Conservation (phyloP, 1,284 basidiomycete species). For the Apiotrichum akiyoshidainum region DNA sequence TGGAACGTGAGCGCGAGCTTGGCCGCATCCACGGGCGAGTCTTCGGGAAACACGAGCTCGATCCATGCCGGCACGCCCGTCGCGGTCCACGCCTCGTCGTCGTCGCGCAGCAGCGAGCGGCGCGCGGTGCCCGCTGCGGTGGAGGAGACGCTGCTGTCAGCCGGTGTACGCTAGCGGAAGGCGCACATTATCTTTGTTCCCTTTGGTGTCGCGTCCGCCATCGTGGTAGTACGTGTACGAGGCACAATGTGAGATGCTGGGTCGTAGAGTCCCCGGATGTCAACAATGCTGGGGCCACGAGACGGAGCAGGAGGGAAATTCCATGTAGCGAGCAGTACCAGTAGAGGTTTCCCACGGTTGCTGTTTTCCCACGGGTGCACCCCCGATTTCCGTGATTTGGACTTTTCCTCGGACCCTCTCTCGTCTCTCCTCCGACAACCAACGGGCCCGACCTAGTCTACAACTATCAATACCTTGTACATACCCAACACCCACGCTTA, state of each 20-base stretch:
- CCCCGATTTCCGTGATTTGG: background rate
- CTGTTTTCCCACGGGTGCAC: too few relatives aligned
- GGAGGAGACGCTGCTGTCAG: conserved; percentile 27
- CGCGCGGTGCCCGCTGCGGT: conserved; percentile 30
- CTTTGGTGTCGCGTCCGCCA: background rate
- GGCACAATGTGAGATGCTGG: background rate
- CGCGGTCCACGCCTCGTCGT: conserved; percentile 34
- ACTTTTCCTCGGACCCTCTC: background rate
- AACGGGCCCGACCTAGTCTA: background rate
- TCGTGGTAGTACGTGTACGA: background rate
- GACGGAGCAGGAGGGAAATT: too few relatives aligned
- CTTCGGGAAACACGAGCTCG: conserved; percentile 33
- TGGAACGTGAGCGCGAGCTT: conserved; percentile 49
- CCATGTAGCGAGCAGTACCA: too few relatives aligned
- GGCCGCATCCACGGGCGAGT: conserved; percentile 28
- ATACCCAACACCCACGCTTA: background rate
- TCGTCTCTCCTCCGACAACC: background rate
- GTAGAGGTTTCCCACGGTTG: background rate
- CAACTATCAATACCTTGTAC: too few relatives aligned
- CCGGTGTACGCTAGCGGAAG: background rate
- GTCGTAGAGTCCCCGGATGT: background rate
- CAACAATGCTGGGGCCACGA: too few relatives aligned
- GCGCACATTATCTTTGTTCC: conserved; percentile 10
- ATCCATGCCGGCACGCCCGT: conserved; percentile 41
- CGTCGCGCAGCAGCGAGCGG: conserved; percentile 19